Conservation (phyloP, 306 rosid species). For the Vigna trinervia region DNA sequence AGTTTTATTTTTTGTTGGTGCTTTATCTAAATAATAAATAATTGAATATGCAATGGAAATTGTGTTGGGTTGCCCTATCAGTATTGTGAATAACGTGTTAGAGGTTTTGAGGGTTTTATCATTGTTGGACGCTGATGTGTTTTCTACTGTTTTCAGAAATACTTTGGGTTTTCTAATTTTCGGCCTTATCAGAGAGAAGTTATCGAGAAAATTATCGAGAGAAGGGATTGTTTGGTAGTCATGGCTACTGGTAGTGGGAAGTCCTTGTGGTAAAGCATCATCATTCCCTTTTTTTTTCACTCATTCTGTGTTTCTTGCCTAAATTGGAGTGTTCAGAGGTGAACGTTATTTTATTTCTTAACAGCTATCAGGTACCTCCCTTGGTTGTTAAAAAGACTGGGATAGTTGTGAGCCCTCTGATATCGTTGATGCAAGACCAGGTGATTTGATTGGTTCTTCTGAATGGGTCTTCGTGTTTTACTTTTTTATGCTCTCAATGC, state of each 20-base stretch:
- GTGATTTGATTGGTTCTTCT: conserved; percentile 40
- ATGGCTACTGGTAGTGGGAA: conserved; percentile 98
- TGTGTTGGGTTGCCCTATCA: background rate
- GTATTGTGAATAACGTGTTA: background rate
- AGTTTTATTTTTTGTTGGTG: background rate
- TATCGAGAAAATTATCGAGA: conserved; percentile 64
- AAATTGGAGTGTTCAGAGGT: conserved; percentile 11
- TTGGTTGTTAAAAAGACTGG: conserved; percentile 83
- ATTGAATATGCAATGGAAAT: background rate
- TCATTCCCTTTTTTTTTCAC: background rate
- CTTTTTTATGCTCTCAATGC: conserved; percentile 30
- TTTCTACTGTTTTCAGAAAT: conserved; percentile 51
- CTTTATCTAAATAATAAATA: background rate
- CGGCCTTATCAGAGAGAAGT: conserved; percentile 79
- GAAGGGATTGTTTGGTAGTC: conserved; percentile 81
- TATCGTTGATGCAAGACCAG: conserved; percentile 96
- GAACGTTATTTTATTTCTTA: conserved; percentile 6
- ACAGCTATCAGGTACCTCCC: conserved; percentile 93
- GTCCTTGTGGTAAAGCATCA: conserved; percentile 70
- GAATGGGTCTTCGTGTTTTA: background rate
- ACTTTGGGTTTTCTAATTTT: conserved; percentile 71
- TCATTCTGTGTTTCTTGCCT: background rate
- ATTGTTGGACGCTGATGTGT: conserved; percentile 26
- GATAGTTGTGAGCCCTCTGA: conserved; percentile 82
- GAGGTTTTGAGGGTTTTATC: conserved; percentile 12